Evolutionary conservation across 495 filamentous ascomycete genomes (phyloP).

Genomic region (Astrocystis sublimbata): DNA sequence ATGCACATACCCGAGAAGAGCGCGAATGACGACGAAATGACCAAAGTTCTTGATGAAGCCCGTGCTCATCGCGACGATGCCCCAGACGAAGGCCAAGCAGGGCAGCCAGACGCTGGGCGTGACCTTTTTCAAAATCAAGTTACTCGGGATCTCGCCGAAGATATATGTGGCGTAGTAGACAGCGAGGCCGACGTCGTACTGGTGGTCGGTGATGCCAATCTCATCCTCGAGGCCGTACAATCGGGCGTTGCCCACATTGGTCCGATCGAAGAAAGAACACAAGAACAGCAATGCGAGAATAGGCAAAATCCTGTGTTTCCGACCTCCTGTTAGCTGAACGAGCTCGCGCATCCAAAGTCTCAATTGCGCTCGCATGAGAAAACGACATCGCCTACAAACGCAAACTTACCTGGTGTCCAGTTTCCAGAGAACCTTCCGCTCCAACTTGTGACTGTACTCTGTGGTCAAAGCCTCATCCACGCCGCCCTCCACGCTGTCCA

Average conservation of each 20-base stretch:
- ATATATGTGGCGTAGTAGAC: conserved; percentile 61
- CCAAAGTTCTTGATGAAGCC: conserved; percentile 74
- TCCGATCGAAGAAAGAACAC: conserved; percentile 73
- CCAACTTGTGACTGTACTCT: conserved; percentile 31
- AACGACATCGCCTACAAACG: too few relatives aligned
- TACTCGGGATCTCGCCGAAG: conserved; percentile 74
- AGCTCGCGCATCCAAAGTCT: not conserved
- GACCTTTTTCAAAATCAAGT: conserved; percentile 77
- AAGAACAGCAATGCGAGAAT: conserved; percentile 51
- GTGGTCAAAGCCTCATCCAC: not conserved
- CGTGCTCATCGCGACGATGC: conserved; percentile 61
- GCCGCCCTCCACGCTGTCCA: conserved; percentile 29
- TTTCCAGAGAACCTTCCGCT: conserved; percentile 51
- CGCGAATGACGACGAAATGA: conserved; percentile 74
- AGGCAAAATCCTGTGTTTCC: conserved; percentile 43
- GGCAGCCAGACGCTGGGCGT: conserved; percentile 63
- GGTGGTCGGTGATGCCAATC: conserved; percentile 60
- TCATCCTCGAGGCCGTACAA: conserved; percentile 68
- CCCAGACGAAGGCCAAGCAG: conserved; percentile 57
- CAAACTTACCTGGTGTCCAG: conserved; percentile 56
- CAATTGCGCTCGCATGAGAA: too few relatives aligned
- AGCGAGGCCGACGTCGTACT: conserved; percentile 67
- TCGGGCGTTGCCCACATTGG: conserved; percentile 83
- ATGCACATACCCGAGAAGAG: conserved; percentile 66
- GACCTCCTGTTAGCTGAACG: not conserved